Conservation (phyloP, 2,329 filamentous ascomycete genomes). For the Cladosporium cucumerinum region DNA sequence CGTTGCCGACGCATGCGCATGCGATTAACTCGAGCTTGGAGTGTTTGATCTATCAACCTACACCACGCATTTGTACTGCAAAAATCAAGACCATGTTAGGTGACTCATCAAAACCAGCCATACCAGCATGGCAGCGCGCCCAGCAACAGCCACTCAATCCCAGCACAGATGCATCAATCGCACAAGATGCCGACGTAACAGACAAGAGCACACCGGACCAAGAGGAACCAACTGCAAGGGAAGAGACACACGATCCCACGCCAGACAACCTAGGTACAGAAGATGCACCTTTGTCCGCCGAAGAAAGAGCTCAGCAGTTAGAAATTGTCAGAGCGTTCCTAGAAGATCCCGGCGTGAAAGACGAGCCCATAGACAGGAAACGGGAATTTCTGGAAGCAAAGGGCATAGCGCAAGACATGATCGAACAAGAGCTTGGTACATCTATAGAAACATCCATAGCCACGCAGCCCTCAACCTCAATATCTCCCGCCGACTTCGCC, state of each 20-base stretch:
- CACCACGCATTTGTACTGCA: background rate
- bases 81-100: constrained; percentile 25
- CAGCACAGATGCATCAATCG: background rate
- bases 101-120: constrained; percentile 20
- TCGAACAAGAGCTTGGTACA: constrained; percentile 59
- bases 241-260: background rate
- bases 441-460: background rate
- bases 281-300: background rate
- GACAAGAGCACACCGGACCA: constrained; percentile 5
- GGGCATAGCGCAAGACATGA: constrained; percentile 64
- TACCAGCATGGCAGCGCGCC: constrained; percentile 36
- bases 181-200: constrained; percentile 9
- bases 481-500: constrained; percentile 27
- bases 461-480: background rate
- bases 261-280: background rate
- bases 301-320: constrained; percentile 36
- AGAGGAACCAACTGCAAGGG: constrained; percentile 7
- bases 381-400: constrained; percentile 73
- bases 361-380: constrained; percentile 69
- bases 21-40: background rate
- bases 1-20: background rate
- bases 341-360: constrained; percentile 66
- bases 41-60: background rate
- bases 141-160: constrained; percentile 17
- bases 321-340: constrained; percentile 75